Base-by-base conservation (phyloP, 2,329 filamentous ascomycete genomes). In the Stagonosporopsis chrysanthemi region DNA sequence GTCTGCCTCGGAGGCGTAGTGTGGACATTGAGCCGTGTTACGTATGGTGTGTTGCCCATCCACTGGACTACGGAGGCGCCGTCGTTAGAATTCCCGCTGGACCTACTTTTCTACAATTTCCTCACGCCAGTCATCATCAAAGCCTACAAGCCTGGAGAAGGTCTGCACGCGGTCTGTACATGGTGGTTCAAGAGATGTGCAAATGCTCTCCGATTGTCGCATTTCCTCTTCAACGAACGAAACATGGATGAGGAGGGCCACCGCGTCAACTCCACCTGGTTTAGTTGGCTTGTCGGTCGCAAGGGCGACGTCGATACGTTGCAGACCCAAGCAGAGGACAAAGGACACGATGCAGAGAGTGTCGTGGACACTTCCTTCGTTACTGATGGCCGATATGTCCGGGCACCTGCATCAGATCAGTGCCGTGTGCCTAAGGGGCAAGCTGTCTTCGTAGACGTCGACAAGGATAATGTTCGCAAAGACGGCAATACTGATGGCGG, bases 101-200 rank as follows among this genome's bases (percentile, higher is more conserved):
- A 99, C 71, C 82, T 99, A 2, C 81, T 99, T 15, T 95, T 98
- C 74, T 99, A 97, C 83, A 98, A 98, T 77, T 96, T 97, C 74
- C 81, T 97, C 43, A 95, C 97, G 82, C 95, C 95, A 0, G 79
- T 97, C 45, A 88, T 93, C 12, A 86, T 98, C 65, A 89, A 86
- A 66, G 88, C 92, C 66, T 89, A 97, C 77, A 91, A 90, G 72
- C 93, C 94, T 2, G 92, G 91, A 48, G 90, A 96, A 70, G 89
- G 87, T 0, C 81, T 99, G 3, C 90, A 96, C 66, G 81, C 84
- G 52, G 89, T 97, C 82, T 99, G 97, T 74, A 88, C 88, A 7
- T 98, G 94, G 94, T 99, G 95, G 92, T 97, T 99, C 79, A 88
- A 90, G 65, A 87, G 86, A 67, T 97, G 93, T 72, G 95, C 93